Percentiles rank a stretch among this genome's conserved stretches.
These are phyloP conservation scores for Calonectria honghensis DNA, from an alignment of 2,329 filamentous ascomycete genomes.

Conservation along the genomic window DNA sequence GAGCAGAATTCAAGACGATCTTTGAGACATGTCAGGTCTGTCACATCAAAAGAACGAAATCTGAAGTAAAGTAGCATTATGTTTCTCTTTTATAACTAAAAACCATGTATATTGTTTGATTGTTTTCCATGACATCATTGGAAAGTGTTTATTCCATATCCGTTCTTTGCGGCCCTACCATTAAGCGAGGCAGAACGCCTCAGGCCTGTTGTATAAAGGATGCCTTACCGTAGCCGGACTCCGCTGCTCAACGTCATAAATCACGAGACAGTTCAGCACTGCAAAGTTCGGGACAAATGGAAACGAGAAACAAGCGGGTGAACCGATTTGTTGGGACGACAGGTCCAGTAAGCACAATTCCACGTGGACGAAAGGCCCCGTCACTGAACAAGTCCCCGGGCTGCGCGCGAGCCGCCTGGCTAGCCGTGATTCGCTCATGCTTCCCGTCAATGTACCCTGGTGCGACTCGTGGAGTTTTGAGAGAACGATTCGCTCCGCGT, in stretches of 20 bases:
- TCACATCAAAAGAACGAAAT: background rate
- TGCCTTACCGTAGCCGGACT: background rate
- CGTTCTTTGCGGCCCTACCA: too few species aligned
- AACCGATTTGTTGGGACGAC: background rate
- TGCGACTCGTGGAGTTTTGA: conserved; percentile 18
- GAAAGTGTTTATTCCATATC: background rate
- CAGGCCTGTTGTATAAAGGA: background rate
- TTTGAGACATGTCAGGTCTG: background rate
- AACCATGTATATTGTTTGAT: background rate
- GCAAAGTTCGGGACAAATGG: background rate
- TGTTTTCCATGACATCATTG: background rate
- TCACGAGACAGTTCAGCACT: conserved; percentile 14
- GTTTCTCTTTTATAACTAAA: background rate
- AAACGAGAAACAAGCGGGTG: conserved; percentile 23
- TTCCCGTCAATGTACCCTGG: conserved; percentile 7
- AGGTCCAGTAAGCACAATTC: background rate
- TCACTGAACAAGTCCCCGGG: background rate
- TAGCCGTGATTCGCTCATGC: conserved; percentile 10
- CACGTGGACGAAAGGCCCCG: conserved; percentile 12
- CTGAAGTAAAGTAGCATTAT: background rate
- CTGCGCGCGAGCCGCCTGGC: background rate
- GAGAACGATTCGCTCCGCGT: conserved; percentile 2
- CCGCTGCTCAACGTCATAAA: background rate
- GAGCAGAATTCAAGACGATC: background rate
- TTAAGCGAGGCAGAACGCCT: background rate